Conservation (phyloP, 306 rosid species). For the Echinosophora koreensis region DNA sequence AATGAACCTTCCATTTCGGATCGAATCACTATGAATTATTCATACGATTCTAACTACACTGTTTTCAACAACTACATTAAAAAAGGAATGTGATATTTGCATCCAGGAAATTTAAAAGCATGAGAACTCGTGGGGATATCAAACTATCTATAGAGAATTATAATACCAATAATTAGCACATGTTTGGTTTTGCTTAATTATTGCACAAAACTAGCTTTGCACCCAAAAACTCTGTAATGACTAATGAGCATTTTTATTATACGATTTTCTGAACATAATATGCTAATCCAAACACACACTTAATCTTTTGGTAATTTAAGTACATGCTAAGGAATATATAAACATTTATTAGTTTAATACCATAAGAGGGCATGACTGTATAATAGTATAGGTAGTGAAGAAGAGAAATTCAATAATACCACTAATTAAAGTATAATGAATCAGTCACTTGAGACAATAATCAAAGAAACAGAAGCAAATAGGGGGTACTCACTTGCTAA, state of each 20-base stretch:
- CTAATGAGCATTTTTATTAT: background rate
- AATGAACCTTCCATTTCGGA: too few relatives aligned
- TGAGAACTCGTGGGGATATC: background rate
- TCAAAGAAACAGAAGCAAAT: background rate
- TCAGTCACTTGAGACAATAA: background rate
- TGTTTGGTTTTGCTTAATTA: background rate
- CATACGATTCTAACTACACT: too few relatives aligned
- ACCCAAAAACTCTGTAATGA: background rate
- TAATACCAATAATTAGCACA: conserved; percentile 17
- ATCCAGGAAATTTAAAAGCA: background rate
- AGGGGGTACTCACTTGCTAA: conserved; percentile 81
- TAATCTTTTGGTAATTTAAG: background rate
- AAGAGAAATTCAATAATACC: conserved; percentile 11
- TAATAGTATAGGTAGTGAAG: background rate
- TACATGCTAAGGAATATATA: conserved; percentile 2
- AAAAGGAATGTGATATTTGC: background rate
- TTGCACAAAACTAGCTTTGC: background rate
- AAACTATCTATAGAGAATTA: conserved; percentile 12
- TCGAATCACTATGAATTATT: too few relatives aligned
- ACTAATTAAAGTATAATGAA: background rate
- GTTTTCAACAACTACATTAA: background rate
- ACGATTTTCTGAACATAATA: background rate
- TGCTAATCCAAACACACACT: conserved; percentile 5
- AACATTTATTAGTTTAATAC: background rate
- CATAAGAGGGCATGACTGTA: background rate